These are phyloP conservation scores for Botryotinia globosa DNA, from an alignment of 2,329 filamentous ascomycete species.

Conservation along the genomic window DNA sequence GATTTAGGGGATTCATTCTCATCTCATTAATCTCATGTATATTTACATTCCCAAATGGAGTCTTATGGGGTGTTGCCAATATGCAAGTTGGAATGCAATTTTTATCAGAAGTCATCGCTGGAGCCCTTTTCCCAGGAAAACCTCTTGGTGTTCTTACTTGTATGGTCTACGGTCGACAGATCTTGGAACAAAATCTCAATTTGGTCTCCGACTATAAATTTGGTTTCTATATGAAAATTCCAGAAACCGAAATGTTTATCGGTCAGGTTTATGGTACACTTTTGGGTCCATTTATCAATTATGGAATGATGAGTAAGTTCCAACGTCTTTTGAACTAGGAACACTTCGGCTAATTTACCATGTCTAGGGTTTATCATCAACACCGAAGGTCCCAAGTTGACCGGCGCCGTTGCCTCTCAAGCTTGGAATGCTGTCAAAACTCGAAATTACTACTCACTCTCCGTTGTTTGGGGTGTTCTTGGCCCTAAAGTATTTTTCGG, in stretches of 20 bases:
- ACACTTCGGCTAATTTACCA: background rate
- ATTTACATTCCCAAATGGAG: slow-evolving; percentile 26
- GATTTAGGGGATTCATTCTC: slow-evolving; percentile 30
- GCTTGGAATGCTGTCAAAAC: slow-evolving; percentile 38
- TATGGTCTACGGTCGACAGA: slow-evolving; percentile 39
- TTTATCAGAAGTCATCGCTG: slow-evolving; percentile 47
- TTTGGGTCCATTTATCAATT: slow-evolving; percentile 38
- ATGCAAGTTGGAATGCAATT: slow-evolving; percentile 47
- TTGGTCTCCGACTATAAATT: slow-evolving; percentile 41
- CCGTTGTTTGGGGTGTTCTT: slow-evolving; percentile 41
- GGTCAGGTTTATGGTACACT: slow-evolving; percentile 40
- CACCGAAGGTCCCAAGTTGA: slow-evolving; percentile 25
- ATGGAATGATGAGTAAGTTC: slow-evolving; percentile 36
- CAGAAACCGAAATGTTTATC: slow-evolving; percentile 40
- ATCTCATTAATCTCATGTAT: slow-evolving; percentile 37
- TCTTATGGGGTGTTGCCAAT: slow-evolving; percentile 47
- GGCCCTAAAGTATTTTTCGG: slow-evolving; percentile 38
- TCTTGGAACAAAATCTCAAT: slow-evolving; percentile 40
- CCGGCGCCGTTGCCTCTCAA: slow-evolving; percentile 28
- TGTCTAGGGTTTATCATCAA: slow-evolving; percentile 20
- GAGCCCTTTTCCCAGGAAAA: slow-evolving; percentile 51
- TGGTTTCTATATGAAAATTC: slow-evolving; percentile 43
- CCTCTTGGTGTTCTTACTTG: slow-evolving; percentile 47
- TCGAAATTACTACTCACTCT: slow-evolving; percentile 37
- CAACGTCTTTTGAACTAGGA: too few species aligned